Base-by-base conservation (phyloP, 208 protist species). In the Acanthamoeba comandoni region DNA sequence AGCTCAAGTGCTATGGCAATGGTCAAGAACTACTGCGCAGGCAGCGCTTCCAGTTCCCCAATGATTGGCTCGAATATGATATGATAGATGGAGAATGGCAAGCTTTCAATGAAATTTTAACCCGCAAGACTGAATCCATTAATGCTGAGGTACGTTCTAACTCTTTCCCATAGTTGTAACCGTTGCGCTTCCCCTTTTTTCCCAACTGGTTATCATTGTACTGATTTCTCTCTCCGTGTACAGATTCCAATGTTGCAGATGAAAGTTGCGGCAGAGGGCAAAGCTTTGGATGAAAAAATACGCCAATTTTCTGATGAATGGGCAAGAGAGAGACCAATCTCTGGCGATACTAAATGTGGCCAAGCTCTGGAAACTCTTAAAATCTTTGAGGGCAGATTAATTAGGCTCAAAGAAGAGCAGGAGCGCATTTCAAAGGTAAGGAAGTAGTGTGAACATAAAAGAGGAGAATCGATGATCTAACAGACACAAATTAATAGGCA, bases 41-140 rank as follows among this genome's bases (percentile, higher is more conserved):
- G 43, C 95, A 98, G 67, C 82, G 96, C 62, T 97, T 98, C 95
- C 79, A 95, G 43, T 98, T 99, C 65, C 97, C 98, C 11, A 93
- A 96, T 7, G 96, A 96, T 70, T 99, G 98, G 97, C 94, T 98
- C 39, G 95, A 97, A 88, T 94, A 93, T 51, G 94, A 97, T 24
- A 94, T 95, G 62, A 92, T 99, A 19, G 95, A 97, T 26, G 96
- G 97, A 57, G 98, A 99, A 93, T 98, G 96, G 95, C 93, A 70
- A 24, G 95, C 97, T 13, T 97, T 99, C 57, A 96, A 96, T 26
- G 97, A 98, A 55, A 95, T 99, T 39, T 95, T 99, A 31, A 95
- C 96, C 11, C 94, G 96, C 53, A 98, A 98, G 93, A 95, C 98
- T 48, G 97, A 97, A 85, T 94, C 95, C 13, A 88, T 98, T 43